Conservation (phyloP, 345 rosid species). For the Citrus medica region DNA sequence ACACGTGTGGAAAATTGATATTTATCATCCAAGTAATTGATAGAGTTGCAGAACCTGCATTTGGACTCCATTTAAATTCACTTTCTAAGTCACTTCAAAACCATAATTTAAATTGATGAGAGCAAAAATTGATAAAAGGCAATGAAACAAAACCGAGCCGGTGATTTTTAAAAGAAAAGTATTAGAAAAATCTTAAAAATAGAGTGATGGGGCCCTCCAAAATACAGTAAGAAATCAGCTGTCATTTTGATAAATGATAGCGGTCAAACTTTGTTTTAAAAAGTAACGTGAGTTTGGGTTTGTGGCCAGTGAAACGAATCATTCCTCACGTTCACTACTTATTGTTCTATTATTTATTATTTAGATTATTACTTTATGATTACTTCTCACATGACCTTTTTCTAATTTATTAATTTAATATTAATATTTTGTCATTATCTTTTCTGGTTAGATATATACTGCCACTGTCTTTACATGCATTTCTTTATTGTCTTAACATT, state of each 20-base stretch:
- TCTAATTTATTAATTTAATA: not conserved
- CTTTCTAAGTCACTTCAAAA: not conserved
- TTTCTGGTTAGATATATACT: constrained; percentile 1
- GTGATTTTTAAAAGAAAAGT: too few species aligned
- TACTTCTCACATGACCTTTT: constrained; percentile 25
- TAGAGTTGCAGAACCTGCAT: too few species aligned
- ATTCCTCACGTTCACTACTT: constrained; percentile 37
- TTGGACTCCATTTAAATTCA: not conserved
- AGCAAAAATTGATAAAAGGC: not conserved
- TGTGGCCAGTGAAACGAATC: constrained; percentile 28
- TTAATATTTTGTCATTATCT: not conserved
- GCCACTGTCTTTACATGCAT: constrained; percentile 10
- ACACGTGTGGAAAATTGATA: too few species aligned
- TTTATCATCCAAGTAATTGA: too few species aligned
- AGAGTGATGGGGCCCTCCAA: not conserved
- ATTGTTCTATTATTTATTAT: constrained; percentile 1
- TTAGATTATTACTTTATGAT: constrained; percentile 23
- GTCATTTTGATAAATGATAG: not conserved
- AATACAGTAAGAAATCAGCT: not conserved
- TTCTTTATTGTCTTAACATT: not conserved
- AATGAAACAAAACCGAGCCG: not conserved
- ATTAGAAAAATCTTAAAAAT: too few species aligned
- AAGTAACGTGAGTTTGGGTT: not conserved
- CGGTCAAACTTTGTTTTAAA: constrained; percentile 21
- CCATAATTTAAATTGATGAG: not conserved